Evolutionary conservation across 345 rosid genomes (phyloP).

Genomic region (Eucalyptus marginata): DNA sequence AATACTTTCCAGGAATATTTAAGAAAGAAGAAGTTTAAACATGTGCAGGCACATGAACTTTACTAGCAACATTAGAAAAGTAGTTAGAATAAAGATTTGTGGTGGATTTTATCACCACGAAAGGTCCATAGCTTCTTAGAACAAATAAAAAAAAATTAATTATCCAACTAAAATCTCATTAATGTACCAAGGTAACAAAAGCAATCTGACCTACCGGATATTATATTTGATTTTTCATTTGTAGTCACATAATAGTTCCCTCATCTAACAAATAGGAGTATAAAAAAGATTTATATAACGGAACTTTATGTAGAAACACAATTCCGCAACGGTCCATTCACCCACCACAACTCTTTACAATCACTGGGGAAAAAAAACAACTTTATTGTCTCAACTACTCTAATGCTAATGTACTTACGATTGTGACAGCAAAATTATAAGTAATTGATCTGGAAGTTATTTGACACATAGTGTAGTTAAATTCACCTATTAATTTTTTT

Average conservation of each 20-base stretch:
- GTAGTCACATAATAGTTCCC: neutral
- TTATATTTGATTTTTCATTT: neutral
- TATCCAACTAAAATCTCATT: rapidly evolving
- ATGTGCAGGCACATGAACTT: neutral
- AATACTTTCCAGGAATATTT: neutral
- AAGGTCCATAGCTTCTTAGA: neutral
- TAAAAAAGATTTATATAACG: no score
- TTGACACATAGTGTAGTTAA: no score
- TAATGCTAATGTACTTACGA: no score
- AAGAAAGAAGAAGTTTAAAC: neutral
- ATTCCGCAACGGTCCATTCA: no score
- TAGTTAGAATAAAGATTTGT: neutral
- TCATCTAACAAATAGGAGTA: neutral
- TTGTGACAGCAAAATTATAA: rapidly evolving
- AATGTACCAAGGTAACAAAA: neutral
- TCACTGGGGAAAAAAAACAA: neutral
- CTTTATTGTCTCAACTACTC: no score
- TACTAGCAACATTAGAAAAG: neutral
- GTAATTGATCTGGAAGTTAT: rapidly evolving
- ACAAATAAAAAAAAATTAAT: rapidly evolving
- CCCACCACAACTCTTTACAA: neutral
- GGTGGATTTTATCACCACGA: neutral
- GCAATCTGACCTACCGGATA: neutral
- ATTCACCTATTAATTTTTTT: no score
- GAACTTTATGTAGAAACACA: no score